Evolutionary conservation across 2,329 filamentous ascomycete genomes (phyloP).

Genomic region (Grosmannia serpens): DNA sequence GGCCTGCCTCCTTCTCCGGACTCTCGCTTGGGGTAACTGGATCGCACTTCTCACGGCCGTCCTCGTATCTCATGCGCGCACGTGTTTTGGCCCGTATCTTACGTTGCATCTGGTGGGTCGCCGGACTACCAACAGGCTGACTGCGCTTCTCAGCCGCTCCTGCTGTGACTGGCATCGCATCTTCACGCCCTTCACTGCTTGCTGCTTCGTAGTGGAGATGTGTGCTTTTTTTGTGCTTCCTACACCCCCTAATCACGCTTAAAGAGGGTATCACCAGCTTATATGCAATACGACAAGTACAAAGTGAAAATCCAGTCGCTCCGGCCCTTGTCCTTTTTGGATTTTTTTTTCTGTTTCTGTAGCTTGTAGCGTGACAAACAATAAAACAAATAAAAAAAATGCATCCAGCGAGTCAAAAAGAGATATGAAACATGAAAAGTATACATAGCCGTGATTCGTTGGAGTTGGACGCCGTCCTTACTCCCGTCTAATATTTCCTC

Average conservation of each 20-base stretch:
- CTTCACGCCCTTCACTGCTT: background rate
- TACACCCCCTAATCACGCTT: background rate
- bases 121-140: background rate
- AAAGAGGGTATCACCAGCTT: background rate
- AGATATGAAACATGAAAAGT: constrained; percentile 2
- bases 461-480: background rate
- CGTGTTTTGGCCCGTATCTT: no score
- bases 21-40: background rate
- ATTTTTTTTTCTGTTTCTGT: background rate
- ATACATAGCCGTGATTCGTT: constrained; percentile 2
- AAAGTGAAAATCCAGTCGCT: background rate
- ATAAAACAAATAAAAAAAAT: background rate
- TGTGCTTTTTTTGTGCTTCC: background rate
- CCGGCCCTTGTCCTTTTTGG: background rate
- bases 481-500: background rate
- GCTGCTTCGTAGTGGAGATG: background rate
- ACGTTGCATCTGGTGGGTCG: background rate
- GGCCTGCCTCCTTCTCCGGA: background rate
- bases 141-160: background rate
- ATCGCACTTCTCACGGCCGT: background rate
- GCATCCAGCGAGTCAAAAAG: background rate
- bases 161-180: background rate
- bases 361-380: background rate
- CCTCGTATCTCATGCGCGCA: background rate
- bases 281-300: background rate